Conservation (phyloP, 2,329 filamentous ascomycete genomes). For the Aspergillus floridensis region DNA sequence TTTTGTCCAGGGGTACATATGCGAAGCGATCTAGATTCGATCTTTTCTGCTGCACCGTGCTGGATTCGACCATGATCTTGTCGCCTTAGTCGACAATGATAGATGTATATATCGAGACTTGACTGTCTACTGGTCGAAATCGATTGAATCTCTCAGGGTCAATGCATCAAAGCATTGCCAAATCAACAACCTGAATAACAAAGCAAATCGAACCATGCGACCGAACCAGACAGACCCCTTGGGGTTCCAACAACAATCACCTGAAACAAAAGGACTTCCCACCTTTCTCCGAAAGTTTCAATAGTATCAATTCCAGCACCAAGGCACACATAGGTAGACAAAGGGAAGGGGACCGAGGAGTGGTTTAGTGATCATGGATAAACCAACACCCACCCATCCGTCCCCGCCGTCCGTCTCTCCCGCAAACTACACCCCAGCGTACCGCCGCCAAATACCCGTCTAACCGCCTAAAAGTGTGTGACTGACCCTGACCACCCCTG, state of each 20-base stretch:
- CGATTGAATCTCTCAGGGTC: neutral
- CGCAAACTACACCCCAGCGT: neutral
- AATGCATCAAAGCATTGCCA: neutral
- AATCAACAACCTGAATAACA: neutral
- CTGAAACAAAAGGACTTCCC: neutral
- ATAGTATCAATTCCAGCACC: neutral
- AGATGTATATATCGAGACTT: neutral
- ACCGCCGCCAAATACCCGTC: too few relatives aligned
- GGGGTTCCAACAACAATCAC: neutral
- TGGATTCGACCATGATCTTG: neutral
- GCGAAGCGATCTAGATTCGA: neutral
- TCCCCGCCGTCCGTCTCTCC: neutral
- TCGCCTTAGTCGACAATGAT: neutral
- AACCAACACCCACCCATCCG: neutral
- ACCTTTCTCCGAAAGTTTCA: neutral
- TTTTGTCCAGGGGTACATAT: neutral
- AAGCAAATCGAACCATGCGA: neutral
- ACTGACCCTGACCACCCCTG: too few relatives aligned
- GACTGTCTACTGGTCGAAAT: neutral
- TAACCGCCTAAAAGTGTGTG: too few relatives aligned
- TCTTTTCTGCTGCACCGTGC: neutral
- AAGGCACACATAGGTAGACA: neutral
- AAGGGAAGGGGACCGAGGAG: too few relatives aligned
- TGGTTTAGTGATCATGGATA: neutral
- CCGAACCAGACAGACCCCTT: too few relatives aligned